Base-by-base conservation (phyloP, 192 early-diverging fungal species). In the Backusella morwellensis region DNA sequence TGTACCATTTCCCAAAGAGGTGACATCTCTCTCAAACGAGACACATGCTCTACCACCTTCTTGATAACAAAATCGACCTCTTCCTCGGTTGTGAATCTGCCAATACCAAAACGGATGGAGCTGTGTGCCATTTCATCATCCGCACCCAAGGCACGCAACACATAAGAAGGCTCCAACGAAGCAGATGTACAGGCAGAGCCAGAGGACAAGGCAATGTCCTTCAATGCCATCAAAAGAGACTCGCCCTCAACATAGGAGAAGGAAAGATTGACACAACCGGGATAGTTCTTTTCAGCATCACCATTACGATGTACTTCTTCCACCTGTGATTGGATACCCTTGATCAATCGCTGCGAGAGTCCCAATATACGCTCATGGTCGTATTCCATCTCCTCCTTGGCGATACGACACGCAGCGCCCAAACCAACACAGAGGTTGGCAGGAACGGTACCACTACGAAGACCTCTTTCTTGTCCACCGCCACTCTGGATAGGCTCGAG, bases 191-290 rank as follows among this genome's bases (percentile, higher is more conserved):
- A 99, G 1, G 97, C 97, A 5, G 91, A 93, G 11, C 97, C 97
- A 36, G 96, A 97, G 3, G 94, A 95, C 42, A 99, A 86, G 1
- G 96, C 97, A 75, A 99, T 93, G 69, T 99, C 97, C 82, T 99
- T 99, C 6, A 99, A 87, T 0, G 97, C 96, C 97, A 99, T 99
- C 68, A 99, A 86, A 35, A 99, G 87, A 6, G 96, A 97, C 83
- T 99, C 97, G 42, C 97, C 97, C 85, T 99, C 97, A n/a, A 99
- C 93, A 83, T 96, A 99, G 1, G 96, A 92, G 78, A 99, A 97
- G 6, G 95, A 97, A 41, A 99, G 87, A 77, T 99, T 97, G 73
- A 97, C 95, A 81, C 96, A 99, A 82, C 88, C 92, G 29, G 95
- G 93, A 78, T 96, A 99, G 7, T 88, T 86, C 35, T 88, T 79